Evolutionary conservation across 2,329 filamentous ascomycete genomes (phyloP).

Genomic region (Myotisia sp.): DNA sequence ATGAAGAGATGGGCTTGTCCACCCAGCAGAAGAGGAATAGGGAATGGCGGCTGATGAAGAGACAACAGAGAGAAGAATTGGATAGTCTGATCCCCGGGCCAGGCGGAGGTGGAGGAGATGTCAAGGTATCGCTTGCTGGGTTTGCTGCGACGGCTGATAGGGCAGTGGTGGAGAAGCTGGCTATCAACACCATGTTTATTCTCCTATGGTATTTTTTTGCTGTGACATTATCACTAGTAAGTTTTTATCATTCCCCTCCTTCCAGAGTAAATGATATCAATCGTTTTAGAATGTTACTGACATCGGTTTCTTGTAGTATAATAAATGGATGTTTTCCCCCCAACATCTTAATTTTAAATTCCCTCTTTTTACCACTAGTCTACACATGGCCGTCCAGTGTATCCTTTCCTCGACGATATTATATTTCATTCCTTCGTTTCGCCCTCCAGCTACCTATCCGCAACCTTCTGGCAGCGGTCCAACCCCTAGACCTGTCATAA

Average conservation of each 20-base stretch:
- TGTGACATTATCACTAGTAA: constrained; percentile 76
- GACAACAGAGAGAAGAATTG: constrained; percentile 48
- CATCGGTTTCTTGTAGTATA: constrained; percentile 49
- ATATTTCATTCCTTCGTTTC: constrained; percentile 66
- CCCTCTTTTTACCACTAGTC: constrained; percentile 83
- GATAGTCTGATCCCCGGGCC: constrained; percentile 50
- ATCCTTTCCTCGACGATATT: constrained; percentile 61
- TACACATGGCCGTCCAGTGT: constrained; percentile 96
- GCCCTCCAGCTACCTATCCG: constrained; percentile 38
- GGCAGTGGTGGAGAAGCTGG: constrained; percentile 52
- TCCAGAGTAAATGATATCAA: not conserved
- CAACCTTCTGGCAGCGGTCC: constrained; percentile 12
- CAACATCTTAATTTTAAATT: constrained; percentile 80
- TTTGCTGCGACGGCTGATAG: constrained; percentile 59
- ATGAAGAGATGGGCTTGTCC: constrained; percentile 81
- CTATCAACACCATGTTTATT: constrained; percentile 70
- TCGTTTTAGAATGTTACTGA: not conserved
- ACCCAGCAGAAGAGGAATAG: constrained; percentile 47
- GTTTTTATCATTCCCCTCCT: constrained; percentile 21
- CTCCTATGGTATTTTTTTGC: constrained; percentile 84
- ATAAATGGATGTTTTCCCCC: constrained; percentile 98
- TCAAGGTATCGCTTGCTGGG: constrained; percentile 39
- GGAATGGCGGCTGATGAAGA: constrained; percentile 51
- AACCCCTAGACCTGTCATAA: constrained; percentile 37
- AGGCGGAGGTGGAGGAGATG: constrained; percentile 21